Evolutionary conservation across 192 early-diverging fungal genomes (phyloP).

Genomic region (Podila clonocystis): DNA sequence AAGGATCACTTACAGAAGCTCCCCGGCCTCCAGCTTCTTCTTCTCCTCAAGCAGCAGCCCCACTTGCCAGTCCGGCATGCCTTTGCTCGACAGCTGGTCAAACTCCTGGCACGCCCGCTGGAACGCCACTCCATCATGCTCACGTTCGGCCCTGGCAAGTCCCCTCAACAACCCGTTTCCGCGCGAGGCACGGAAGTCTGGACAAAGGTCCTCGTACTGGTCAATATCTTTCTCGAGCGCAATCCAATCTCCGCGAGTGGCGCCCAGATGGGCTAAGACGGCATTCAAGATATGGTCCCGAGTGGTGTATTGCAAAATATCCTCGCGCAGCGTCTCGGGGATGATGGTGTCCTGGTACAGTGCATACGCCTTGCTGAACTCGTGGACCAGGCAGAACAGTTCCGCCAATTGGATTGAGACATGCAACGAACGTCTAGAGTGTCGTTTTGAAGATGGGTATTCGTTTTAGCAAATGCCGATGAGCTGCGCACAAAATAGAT

Average conservation of each 20-base stretch:
- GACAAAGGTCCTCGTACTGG: slow-evolving; percentile 24
- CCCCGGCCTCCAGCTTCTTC: slow-evolving; percentile 27
- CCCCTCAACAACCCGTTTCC: slow-evolving; percentile 6
- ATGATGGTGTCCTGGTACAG: slow-evolving; percentile 36
- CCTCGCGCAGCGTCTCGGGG: slow-evolving; percentile 35
- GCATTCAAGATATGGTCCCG: slow-evolving; percentile 42
- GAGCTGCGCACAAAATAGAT: background rate
- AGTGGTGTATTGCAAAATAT: slow-evolving; percentile 33
- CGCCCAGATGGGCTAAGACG: slow-evolving; percentile 37
- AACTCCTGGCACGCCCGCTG: slow-evolving; percentile 32
- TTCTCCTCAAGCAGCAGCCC: slow-evolving; percentile 31
- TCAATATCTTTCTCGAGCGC: slow-evolving; percentile 24
- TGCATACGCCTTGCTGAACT: slow-evolving; percentile 15
- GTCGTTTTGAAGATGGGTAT: too few species aligned
- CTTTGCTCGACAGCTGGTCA: slow-evolving; percentile 12
- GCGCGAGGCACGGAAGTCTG: slow-evolving; percentile 15
- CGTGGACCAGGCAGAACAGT: slow-evolving; percentile 13
- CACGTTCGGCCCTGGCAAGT: slow-evolving; percentile 29
- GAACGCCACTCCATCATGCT: slow-evolving; percentile 28
- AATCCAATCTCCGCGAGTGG: slow-evolving; percentile 31
- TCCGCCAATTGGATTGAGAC: slow-evolving; percentile 23
- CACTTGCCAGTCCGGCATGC: slow-evolving; percentile 46
- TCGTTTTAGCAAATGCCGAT: background rate
- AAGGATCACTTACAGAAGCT: slow-evolving; percentile 6
- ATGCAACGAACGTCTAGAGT: slow-evolving; percentile 28